Conservation (phyloP, 768 basidiomycete species). For the Antrodiella citrinella region DNA sequence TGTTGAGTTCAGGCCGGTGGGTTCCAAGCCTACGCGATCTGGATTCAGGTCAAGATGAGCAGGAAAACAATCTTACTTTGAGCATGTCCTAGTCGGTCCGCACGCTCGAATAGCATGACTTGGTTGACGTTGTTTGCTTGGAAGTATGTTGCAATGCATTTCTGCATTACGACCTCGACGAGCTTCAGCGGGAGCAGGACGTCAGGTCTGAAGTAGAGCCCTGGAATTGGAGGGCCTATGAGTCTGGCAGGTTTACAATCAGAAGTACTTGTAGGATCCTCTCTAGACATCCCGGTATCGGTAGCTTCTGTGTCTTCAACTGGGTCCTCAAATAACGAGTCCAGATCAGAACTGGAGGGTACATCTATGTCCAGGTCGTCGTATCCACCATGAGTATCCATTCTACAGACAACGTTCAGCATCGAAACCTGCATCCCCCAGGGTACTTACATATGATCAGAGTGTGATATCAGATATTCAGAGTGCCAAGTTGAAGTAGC, state of each 20-base stretch:
- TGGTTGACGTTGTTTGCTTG: slow-evolving; percentile 50
- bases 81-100: not conserved
- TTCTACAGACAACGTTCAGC: too few species aligned
- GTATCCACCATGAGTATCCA: too few species aligned
- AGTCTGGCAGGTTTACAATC: slow-evolving; percentile 21
- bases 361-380: too few species aligned
- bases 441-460: too few species aligned
- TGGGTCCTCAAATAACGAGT: slow-evolving; percentile 47
- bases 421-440: too few species aligned
- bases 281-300: too few species aligned
- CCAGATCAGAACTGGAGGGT: slow-evolving; percentile 13
- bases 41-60: too few species aligned
- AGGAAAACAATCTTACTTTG: too few species aligned
- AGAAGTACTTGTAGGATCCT: not conserved
- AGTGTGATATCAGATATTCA: too few species aligned
- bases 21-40: not conserved
- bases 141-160: slow-evolving; percentile 56
- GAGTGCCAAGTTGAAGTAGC: too few species aligned
- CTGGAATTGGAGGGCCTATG: slow-evolving; percentile 49
- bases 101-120: slow-evolving; percentile 78
- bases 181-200: slow-evolving; percentile 43
- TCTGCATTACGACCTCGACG: slow-evolving; percentile 37
- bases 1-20: not conserved
- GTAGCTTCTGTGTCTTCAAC: not conserved
- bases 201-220: slow-evolving; percentile 53